Evolutionary conservation across 148 eudicot genomes (phyloP).

Genomic region (Vaccinium myrtillus): DNA sequence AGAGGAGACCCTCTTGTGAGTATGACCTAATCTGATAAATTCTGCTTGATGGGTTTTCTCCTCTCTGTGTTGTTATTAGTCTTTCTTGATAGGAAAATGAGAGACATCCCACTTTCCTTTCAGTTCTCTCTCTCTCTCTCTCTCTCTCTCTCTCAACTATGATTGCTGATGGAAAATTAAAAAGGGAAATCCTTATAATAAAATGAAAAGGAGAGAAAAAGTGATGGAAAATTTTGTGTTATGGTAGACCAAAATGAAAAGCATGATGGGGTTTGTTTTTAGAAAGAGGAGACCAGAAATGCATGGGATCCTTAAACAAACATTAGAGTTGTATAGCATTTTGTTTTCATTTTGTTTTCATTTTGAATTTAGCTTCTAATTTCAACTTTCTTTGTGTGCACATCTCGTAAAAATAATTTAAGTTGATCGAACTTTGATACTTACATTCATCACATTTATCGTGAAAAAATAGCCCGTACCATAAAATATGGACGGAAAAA

Average conservation of each 20-base stretch:
- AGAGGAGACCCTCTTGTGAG: conserved; percentile 24
- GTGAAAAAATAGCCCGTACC: too few species aligned
- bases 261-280: too few species aligned
- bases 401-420: too few species aligned
- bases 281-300: too few species aligned
- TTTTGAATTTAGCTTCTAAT: background rate
- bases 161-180: conserved; percentile 7
- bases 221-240: too few species aligned
- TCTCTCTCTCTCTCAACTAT: background rate
- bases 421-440: too few species aligned
- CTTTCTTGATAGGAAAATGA: conserved; percentile 16
- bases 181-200: background rate
- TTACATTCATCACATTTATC: too few species aligned
- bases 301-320: conserved; percentile 12
- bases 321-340: background rate
- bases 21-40: conserved; percentile 13
- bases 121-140: background rate
- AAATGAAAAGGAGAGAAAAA: conserved; percentile 9
- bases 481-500: too few species aligned
- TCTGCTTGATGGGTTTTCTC: conserved; percentile 12
- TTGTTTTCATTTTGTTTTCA: background rate
- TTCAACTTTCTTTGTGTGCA: background rate
- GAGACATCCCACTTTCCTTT: conserved; percentile 21
- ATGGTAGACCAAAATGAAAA: too few species aligned
- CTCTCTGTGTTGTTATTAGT: background rate